Base-by-base conservation (phyloP, 305 asterid genomes). In the Plantago coronopus region DNA sequence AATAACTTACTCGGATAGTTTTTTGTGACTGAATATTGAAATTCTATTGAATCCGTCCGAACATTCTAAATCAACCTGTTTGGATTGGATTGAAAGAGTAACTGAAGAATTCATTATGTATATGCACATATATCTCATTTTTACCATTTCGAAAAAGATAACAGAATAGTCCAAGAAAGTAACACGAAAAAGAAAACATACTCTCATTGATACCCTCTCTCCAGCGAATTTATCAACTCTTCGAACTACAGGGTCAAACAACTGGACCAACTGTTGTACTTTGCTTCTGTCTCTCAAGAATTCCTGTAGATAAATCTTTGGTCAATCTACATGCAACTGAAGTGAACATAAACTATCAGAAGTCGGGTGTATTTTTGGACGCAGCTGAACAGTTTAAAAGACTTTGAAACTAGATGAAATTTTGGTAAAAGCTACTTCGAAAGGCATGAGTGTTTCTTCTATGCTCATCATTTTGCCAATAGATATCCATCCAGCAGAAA, bases 131-230 rank as follows among this genome's bases (percentile, higher is more conserved):
- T 43, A 12, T 17, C 42, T 43, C 5, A 19, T 49, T 9, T 20
- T 34, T 38, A 22, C 12, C 22, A 19, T 60, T n/a, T 17, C 15
- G 54, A 15, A 17, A 61, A 27, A 19, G 44, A 17, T 19, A 17
- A 43, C 44, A 57, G 38, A 57, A 44, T 25, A 40, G 7, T 44
- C 29, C 17, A 17, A 44, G 60, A 53, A 48, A 51, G 59, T 11
- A 48, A 17, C 43, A 34, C 3, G 22, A 34, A 48, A 54, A 68
- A 23, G 64, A 23, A 40, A 57, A 13, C 58, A 62, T 68, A 91
- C 97, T 87, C 97, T 76, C 91, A 88, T 91, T 29, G 96, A 88
- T 61, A 91, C 94, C 63, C 25, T 81, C 79, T 88, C 91, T 68
- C 98, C 94, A 37, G 83, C 71, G 20, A 78, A 44, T 47, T 63